Base-by-base conservation (phyloP, 2,329 filamentous ascomycete species). In the Sclerotinia trifoliorum region DNA sequence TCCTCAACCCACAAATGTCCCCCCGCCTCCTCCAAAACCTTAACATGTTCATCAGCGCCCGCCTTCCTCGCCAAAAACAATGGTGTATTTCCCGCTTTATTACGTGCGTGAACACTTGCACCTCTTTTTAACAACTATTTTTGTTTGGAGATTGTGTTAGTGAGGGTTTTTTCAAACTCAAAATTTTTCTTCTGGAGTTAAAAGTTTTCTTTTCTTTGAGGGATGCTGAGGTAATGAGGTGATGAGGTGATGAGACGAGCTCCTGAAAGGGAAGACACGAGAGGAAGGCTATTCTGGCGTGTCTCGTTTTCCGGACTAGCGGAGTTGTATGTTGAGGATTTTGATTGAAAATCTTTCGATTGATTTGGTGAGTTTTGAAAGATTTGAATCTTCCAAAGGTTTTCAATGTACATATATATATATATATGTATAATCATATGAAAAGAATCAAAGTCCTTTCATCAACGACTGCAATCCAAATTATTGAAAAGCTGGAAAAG, bases 61-160 rank as follows among this genome's bases (percentile, higher is more conserved):
- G 83, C 83, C 76, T 87, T 82, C 72, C 83, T 83, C 6, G 88
- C 88, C 17, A 90, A 80, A 75, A 86, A 90, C 17, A 91, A 80
- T 13, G 88, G 86, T 5, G 88, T 90, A 77, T 89, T 88, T 73
- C 88, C 84, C 13, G 86, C 88, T 60, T 83, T 80, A 77, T 90
- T 91, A 54, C 88, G 80, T 54, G 83, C 83, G 76, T 91, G 88
- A 7, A 91, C 88, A 74, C 87, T 88, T n/a, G 86, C 87, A 10
- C 88, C 88, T 26, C 83, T 81, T 54, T 80, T 80, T 17, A 91
- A 81, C 58, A 67, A 52, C 65, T 66, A 49, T n/a, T 32, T 44
- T 3, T 29, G 17, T 21, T 35, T 35, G 32, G 11, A 62, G 26
- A 24, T 48, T 35, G 5, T 5, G 32, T 56, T 55, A 35, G 52